Base-by-base conservation (phyloP, 768 basidiomycete species). In the Asterophora lycoperdoides region DNA sequence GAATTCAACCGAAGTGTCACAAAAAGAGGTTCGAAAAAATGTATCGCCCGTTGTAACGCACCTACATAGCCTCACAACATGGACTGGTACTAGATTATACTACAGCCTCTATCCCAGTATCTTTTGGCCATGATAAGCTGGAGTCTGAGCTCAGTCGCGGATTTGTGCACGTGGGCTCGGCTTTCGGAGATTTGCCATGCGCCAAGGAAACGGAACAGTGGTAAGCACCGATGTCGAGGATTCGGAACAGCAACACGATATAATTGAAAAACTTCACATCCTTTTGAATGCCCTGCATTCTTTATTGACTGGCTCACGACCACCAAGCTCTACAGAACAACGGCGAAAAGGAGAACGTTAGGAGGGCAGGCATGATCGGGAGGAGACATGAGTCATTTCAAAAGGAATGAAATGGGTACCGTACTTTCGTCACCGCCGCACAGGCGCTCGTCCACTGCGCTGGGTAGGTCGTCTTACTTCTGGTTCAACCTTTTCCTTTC, bases 401-500 rank as follows among this genome's bases (percentile, higher is more conserved):
- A 49, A 49, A 54, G 49, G 52, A 59, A 56, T 52, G 49, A 59
- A 57, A 60, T 40, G 39, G 46, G 60, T 70, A 73, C 69, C 70
- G 57, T 59, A 65, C 66, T 70, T 72, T 69, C 70, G 60, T 60
- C 30, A 32, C 30, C 30, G 30, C 57, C 3, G n/a, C n/a, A 54
- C 60, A 54, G 54, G 54, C 53, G 56, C 49, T 56, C 8, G 62
- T 65, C 71, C 69, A 63, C 64, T 68, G 64, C 61, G 52, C 64
- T 69, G 69, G 69, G 67, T 72, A 63, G 58, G 61, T 65, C 59
- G 56, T 60, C 58, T 60, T 64, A 60, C 56, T 64, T 61, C 56
- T 60, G 58, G 60, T 60, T 42, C 37, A 29, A 26, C 33, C 13
- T 20, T 41, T 40, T 26, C 33, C 13, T 20, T 61, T 52, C 32